Evolutionary conservation across 371 early-diverging fungal genomes (phyloP).

Genomic region (Mortierella sp.): DNA sequence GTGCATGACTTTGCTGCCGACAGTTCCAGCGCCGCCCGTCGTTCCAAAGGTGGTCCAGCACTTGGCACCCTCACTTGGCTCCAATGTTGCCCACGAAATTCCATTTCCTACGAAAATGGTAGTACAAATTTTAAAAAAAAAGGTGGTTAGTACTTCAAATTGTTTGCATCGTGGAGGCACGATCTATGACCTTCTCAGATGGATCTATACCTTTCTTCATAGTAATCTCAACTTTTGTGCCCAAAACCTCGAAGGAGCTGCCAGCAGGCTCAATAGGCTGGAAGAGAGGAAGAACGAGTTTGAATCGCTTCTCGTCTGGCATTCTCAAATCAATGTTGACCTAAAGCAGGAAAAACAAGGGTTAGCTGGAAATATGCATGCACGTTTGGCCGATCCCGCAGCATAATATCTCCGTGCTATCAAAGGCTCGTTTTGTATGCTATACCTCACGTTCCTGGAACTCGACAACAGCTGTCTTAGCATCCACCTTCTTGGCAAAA

Average conservation of each 20-base stretch:
- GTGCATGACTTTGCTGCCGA: constrained; percentile 70
- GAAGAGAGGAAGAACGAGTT: constrained; percentile 70
- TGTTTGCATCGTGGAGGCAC: background rate
- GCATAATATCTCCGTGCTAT: no score
- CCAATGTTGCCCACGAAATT: constrained; percentile 88
- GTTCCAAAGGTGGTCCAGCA: constrained; percentile 91
- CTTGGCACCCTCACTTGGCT: constrained; percentile 71
- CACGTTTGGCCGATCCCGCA: no score
- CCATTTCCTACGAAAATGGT: constrained; percentile 66
- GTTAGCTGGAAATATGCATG: no score
- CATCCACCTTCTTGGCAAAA: constrained; percentile 91
- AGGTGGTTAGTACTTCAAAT: no score
- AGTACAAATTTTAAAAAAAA: background rate
- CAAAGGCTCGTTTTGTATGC: background rate
- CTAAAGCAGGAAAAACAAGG: constrained; percentile 20
- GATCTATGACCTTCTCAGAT: background rate
- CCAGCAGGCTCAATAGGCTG: constrained; percentile 77
- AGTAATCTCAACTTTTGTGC: constrained; percentile 89
- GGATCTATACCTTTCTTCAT: constrained; percentile 73
- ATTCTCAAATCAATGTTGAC: constrained; percentile 64
- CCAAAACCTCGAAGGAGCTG: constrained; percentile 77
- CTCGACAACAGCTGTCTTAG: constrained; percentile 70
- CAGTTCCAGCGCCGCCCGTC: constrained; percentile 66
- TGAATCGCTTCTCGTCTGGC: constrained; percentile 72
- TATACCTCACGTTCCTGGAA: constrained; percentile 62